Base-by-base conservation (phyloP, 2,329 filamentous ascomycete genomes). In the Microcyclosporella mali region DNA sequence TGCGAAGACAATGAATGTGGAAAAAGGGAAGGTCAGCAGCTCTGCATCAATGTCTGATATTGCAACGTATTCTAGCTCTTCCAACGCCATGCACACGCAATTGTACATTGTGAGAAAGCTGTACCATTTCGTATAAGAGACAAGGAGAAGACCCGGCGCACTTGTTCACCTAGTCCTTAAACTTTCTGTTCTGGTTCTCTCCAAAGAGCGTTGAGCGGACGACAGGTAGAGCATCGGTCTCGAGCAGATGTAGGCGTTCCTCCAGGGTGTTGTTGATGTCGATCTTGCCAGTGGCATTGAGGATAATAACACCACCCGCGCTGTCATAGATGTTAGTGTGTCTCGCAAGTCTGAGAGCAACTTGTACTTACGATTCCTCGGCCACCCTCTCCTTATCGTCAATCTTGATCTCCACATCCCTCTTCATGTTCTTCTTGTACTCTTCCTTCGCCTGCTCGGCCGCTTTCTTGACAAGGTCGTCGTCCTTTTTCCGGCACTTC, bases 221-320 rank as follows among this genome's bases (percentile, higher is more conserved):
- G 33, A 81, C 81, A 11, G 92, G 92, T 45, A 95, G 78, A 39
- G 87, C 85, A 55, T 85, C 85, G 44, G 83, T 82, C 70, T 95
- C 84, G 53, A 97, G 79, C 48, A 97, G 75, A 60, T 78, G 79
- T 67, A 98, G 74, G 55, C 92, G 82, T 64, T 94, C 85, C 65
- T 97, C 92, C 56, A 97, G 85, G 42, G 92, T 97, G 74, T 98
- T 97, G 78, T 95, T 89, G 68, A 98, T 90, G 60, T 95, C 88
- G 65, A 98, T 97, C 77, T 90, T 95, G 65, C 92, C 92, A 53
- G 75, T 76, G 55, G 85, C 83, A 52, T 89, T 88, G 42, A 94
- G 70, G 53, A 98, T 81, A 45, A 78, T 66, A 45, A 94, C 75
- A 58, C 92, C 92, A 47, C 92, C 92, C 47, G 88, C 77, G 60